These are phyloP conservation scores for Gamsiella multidivaricata DNA, from an alignment of 192 early-diverging fungal genomes.

Conservation along the genomic window DNA sequence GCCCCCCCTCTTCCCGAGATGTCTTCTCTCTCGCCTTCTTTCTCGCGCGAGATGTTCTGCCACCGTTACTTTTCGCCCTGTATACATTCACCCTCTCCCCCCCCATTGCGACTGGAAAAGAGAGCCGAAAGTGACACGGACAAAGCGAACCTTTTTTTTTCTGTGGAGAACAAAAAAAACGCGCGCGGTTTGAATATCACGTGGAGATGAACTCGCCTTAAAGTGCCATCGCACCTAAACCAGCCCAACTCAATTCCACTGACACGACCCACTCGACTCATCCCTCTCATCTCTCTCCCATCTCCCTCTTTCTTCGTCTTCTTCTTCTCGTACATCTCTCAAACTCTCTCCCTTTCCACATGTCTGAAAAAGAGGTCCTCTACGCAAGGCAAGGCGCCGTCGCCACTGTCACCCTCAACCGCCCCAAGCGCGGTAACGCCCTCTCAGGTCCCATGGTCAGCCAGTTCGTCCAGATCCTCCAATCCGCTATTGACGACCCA, in stretches of 20 bases:
- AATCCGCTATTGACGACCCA: slow-evolving; percentile 56
- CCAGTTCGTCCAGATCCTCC: slow-evolving; percentile 54
- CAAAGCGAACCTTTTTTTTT: background rate
- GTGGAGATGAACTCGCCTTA: background rate
- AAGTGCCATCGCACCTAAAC: too few species aligned
- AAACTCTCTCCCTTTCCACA: background rate
- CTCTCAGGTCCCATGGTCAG: slow-evolving; percentile 60
- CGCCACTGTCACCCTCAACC: slow-evolving; percentile 64
- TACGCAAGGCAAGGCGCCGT: slow-evolving; percentile 42
- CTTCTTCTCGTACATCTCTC: background rate
- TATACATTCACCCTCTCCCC: background rate
- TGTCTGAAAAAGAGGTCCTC: slow-evolving; percentile 52
- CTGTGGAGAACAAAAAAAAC: too few species aligned
- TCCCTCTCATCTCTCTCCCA: background rate
- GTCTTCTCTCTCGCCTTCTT: too few species aligned
- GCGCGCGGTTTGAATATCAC: too few species aligned
- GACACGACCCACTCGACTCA: too few species aligned
- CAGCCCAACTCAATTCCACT: too few species aligned
- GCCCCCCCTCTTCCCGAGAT: too few species aligned
- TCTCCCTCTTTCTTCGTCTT: background rate
- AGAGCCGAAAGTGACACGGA: slow-evolving; percentile 18
- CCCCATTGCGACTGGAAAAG: too few species aligned
- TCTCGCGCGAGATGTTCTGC: too few species aligned
- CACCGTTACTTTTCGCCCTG: slow-evolving; percentile 2
- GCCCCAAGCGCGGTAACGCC: slow-evolving; percentile 66